Evolutionary conservation across 169 alveolate species (phyloP).

Genomic region (Besnoitia besnoiti): DNA sequence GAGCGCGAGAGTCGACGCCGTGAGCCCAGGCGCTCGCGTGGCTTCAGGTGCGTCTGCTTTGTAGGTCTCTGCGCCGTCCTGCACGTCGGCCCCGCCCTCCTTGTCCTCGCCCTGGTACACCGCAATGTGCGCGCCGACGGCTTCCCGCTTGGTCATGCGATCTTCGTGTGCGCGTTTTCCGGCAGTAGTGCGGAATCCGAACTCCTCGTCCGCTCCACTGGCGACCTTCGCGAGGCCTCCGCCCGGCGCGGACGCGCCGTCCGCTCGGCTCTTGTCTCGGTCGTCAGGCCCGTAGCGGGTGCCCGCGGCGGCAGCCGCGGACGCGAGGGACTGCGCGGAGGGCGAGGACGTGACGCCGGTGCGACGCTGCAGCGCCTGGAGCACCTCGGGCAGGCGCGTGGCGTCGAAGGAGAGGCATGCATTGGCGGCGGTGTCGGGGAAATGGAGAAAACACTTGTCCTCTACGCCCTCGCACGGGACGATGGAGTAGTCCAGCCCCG

Average conservation of each 20-base stretch:
- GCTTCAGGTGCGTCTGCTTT: background rate
- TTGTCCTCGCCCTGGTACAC: background rate
- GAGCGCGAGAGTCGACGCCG: background rate
- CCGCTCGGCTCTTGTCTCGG: background rate
- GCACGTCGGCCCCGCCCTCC: background rate
- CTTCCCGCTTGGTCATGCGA: background rate
- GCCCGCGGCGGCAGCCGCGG: background rate
- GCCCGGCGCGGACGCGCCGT: background rate
- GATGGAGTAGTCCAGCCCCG: slow-evolving; percentile 3
- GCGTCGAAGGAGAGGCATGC: slow-evolving; percentile 25
- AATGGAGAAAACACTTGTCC: background rate
- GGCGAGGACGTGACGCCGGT: too few species aligned
- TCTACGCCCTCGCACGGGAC: slow-evolving; percentile 21
- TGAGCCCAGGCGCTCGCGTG: background rate
- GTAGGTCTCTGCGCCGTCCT: background rate
- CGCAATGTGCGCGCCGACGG: background rate
- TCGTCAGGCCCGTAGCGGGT: background rate
- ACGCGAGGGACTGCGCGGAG: background rate
- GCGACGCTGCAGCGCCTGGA: background rate
- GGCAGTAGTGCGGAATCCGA: background rate
- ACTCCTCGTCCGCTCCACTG: background rate
- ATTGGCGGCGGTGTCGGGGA: background rate
- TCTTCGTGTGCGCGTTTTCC: background rate
- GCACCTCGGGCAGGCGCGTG: background rate
- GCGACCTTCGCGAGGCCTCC: background rate